phyloP scores from a whole-genome alignment of 331 rosid species.

The Prunus yedoensis region DNA sequence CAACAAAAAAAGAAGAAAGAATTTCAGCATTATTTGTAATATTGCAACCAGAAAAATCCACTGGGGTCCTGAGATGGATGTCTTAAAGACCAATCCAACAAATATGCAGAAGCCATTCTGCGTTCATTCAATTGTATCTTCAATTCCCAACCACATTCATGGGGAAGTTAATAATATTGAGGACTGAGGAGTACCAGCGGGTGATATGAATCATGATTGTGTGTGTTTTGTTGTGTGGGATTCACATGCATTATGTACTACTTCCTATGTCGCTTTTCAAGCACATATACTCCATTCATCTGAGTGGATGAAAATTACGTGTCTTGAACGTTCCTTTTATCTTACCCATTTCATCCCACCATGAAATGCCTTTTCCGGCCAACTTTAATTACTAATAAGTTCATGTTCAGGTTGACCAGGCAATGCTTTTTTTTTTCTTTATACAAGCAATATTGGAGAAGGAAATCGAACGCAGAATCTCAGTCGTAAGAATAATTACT shows the following conservation, averaged over 20 bases:
- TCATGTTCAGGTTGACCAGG: background rate
- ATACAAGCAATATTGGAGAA: background rate
- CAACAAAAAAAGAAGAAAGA: no score
- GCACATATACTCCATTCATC: background rate
- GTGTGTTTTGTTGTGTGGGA: background rate
- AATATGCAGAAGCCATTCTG: background rate
- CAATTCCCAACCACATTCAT: conserved; percentile 12
- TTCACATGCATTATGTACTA: background rate
- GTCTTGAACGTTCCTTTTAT: background rate
- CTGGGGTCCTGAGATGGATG: no score
- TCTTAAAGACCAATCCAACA: conserved; percentile 7
- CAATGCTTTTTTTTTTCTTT: background rate
- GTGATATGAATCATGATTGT: background rate
- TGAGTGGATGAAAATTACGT: background rate
- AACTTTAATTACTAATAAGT: no score
- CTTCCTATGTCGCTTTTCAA: conserved; percentile 4
- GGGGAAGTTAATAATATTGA: conserved; percentile 3
- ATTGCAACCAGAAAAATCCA: no score
- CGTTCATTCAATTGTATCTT: background rate
- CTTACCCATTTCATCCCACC: no score
- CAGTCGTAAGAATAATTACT: no score
- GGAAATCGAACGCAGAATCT: no score
- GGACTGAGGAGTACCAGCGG: background rate
- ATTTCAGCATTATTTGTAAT: no score
- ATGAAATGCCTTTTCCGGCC: no score